These are phyloP conservation scores for Solanum neorickii DNA, from an alignment of 257 asterid genomes.

Conservation along the genomic window DNA sequence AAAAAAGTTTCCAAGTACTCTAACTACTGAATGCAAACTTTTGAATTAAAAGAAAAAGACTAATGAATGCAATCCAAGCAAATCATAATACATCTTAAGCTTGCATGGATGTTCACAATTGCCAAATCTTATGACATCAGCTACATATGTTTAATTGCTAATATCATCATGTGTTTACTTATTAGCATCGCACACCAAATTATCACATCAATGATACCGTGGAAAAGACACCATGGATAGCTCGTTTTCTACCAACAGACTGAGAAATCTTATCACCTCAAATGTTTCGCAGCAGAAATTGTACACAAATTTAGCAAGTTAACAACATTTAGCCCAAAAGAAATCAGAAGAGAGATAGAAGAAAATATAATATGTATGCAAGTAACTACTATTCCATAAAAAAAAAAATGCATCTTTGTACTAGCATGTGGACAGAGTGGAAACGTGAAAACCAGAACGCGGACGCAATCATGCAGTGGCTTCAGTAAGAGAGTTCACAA, in stretches of 20 bases:
- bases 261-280: background rate
- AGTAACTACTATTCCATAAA: background rate
- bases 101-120: background rate
- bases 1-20: too few species aligned
- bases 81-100: background rate
- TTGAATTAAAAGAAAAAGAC: too few species aligned
- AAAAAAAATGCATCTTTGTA: background rate
- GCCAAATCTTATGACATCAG: background rate
- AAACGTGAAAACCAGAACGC: constrained; percentile 3
- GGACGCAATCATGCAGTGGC: constrained; percentile 38
- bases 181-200: background rate
- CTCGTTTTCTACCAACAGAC: background rate
- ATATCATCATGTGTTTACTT: background rate
- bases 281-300: background rate
- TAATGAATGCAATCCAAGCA: too few species aligned
- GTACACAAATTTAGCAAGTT: background rate
- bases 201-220: background rate
- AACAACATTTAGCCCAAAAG: background rate
- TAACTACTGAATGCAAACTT: too few species aligned
- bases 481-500: constrained; percentile 45
- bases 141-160: background rate
- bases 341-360: background rate
- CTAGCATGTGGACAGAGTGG: background rate
- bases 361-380: background rate
- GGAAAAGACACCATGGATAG: background rate